phyloP scores from a whole-genome alignment of 495 filamentous ascomycete genomes.

The Stereocaulon alpinum region DNA sequence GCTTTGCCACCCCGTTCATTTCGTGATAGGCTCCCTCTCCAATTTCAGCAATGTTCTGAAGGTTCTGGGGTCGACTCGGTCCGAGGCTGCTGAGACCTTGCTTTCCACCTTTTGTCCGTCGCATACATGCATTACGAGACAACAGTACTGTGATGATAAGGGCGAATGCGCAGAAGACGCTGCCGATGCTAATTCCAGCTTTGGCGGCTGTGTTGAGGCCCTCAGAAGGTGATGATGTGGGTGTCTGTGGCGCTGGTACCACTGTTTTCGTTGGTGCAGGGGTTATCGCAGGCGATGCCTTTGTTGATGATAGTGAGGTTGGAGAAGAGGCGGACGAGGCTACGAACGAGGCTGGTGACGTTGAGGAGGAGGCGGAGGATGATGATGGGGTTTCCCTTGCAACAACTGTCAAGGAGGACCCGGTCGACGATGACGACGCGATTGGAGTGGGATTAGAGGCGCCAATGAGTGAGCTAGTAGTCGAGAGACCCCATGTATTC shows the following conservation, averaged over 20 bases:
- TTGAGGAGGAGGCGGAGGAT: neutral
- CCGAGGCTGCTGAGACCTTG: neutral
- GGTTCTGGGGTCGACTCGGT: neutral
- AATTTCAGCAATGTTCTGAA: neutral
- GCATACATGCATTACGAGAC: neutral
- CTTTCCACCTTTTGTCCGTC: neutral
- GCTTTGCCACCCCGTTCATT: neutral
- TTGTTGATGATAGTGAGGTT: neutral
- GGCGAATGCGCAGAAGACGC: constrained; percentile 6
- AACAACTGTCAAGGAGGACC: neutral
- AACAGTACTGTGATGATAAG: neutral
- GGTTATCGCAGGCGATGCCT: neutral
- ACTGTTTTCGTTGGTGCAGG: neutral
- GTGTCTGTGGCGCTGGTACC: neutral
- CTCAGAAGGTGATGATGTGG: neutral
- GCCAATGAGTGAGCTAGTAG: neutral
- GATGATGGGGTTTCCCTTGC: neutral
- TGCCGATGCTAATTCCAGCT: constrained; percentile 10
- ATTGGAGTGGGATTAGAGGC: neutral
- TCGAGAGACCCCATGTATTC: constrained; percentile 6
- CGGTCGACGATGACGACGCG: neutral
- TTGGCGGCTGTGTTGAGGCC: constrained; percentile 3
- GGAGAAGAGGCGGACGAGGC: neutral
- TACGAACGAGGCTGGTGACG: neutral
- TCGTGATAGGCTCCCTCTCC: neutral